These are phyloP conservation scores for Amylocystis lapponica DNA, from an alignment of 768 basidiomycete genomes.

Conservation along the genomic window DNA sequence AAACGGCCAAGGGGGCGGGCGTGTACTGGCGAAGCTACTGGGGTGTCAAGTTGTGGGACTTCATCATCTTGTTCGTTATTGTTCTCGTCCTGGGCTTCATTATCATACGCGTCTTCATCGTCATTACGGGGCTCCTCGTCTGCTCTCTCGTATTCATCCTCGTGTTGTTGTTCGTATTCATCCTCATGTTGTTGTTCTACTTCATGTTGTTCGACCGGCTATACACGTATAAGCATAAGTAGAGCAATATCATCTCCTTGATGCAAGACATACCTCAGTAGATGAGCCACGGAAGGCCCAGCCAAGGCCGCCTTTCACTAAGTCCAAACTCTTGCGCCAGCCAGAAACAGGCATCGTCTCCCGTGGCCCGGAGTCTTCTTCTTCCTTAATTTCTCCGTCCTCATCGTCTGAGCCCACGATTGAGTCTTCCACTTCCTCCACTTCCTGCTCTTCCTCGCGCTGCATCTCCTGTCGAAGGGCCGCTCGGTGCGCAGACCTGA, in stretches of 20 bases:
- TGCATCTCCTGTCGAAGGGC: constrained; percentile 47
- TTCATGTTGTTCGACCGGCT: no score
- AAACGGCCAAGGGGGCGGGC: constrained; percentile 30
- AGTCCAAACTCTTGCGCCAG: constrained; percentile 30
- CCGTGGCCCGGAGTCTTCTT: no score
- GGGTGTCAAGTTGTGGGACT: no score
- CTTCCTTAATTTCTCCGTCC: no score
- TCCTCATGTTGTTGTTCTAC: constrained; percentile 19
- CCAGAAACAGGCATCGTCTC: constrained; percentile 23
- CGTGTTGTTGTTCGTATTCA: constrained; percentile 18
- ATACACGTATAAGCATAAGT: background rate
- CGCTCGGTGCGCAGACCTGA: constrained; percentile 63
- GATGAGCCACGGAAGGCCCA: constrained; percentile 27
- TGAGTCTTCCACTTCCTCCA: constrained; percentile 43
- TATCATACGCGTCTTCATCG: constrained; percentile 3
- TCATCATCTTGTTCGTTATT: constrained; percentile 2
- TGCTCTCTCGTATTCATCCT: constrained; percentile 11
- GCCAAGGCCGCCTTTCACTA: constrained; percentile 24
- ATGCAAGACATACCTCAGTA: constrained; percentile 11
- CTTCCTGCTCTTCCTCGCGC: constrained; percentile 42
- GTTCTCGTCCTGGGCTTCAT: constrained; percentile 7
- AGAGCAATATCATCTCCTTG: background rate
- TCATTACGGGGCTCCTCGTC: no score
- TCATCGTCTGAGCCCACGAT: constrained; percentile 15
- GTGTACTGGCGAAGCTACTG: background rate